Percentiles rank a stretch among this genome's conserved stretches.
Evolutionary conservation across 306 rosid species (phyloP).

Genomic region (Trifolium pratense): DNA sequence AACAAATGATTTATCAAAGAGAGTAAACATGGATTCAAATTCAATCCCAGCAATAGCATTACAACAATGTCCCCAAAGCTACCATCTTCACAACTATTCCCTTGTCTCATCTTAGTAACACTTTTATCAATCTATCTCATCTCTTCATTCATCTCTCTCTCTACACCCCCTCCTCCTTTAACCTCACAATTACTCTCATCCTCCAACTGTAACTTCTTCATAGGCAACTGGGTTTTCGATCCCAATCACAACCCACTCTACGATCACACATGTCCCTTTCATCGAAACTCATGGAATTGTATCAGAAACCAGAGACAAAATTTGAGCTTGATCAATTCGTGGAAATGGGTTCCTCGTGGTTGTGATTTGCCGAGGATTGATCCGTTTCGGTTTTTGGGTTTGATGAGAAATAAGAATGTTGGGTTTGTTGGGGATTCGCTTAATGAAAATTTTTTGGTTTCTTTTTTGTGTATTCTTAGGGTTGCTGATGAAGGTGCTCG

Average conservation of each 20-base stretch:
- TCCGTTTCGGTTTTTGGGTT: conserved; percentile 61
- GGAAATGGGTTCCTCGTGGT: conserved; percentile 76
- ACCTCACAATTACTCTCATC: conserved; percentile 28
- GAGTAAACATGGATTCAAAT: conserved; percentile 3
- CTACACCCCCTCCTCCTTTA: conserved; percentile 37
- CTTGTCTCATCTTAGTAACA: conserved; percentile 60
- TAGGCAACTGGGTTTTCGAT: conserved; percentile 68
- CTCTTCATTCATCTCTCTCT: conserved; percentile 54
- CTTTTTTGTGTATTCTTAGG: conserved; percentile 76
- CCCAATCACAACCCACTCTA: conserved; percentile 66
- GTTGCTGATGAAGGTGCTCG: conserved; percentile 71
- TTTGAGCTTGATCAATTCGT: conserved; percentile 68
- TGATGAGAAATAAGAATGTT: conserved; percentile 71
- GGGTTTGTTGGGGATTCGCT: conserved; percentile 88
- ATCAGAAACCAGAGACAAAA: conserved; percentile 73
- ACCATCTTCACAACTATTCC: conserved; percentile 57
- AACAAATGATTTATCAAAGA: neutral
- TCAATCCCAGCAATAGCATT: neutral
- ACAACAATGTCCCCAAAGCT: conserved; percentile 65
- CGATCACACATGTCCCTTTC: conserved; percentile 83
- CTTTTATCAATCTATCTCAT: conserved; percentile 54
- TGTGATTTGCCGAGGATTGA: conserved; percentile 71
- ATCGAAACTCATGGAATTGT: conserved; percentile 93
- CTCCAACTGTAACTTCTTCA: conserved; percentile 60
- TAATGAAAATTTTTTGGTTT: conserved; percentile 81